Evolutionary conservation across 805 yeast species (phyloP), one percentile per base, ranked within the genome.

Genomic region (Schizosaccharomyces osmophilus): DNA sequence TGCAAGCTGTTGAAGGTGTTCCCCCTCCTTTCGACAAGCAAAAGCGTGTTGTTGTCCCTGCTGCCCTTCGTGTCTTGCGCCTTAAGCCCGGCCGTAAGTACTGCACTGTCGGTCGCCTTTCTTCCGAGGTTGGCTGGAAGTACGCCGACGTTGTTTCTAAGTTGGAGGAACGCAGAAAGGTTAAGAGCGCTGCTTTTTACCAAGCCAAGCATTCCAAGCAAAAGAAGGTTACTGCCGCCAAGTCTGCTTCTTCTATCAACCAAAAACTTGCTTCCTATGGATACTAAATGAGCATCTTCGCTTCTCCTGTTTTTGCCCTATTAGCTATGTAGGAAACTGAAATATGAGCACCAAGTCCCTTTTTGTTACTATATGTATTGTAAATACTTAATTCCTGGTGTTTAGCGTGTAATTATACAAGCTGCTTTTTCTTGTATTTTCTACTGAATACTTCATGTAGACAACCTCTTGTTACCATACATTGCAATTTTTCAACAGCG

Each of bases 11-110:
- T 74, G 98, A 93, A 81, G 99, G 99, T 85, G 83, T 93, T 68
- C 99, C 99, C 78, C 88, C 97, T 66, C 97, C 98, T 80, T 93
- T 85, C 79, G 98, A 93, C 93, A 87, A 84, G 82, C 87, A 88
- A 87, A 90, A 90, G 95, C 87, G 96, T 78, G 96, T 89, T 75
- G 98, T 93, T 71, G 98, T 93, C 74, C 98, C 98, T 77, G 95
- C 87, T 82, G 98, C 98, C 74, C 82, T 93, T 75, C 87, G 98
- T 81, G 96, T 93, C 71, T 82, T 93, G 77, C 88, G 98, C 84
- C 85, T 93, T 78, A 89, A 88, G 81, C 97, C 88, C 77, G 98
- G 98, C 78, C 88, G 98, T 85, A 93, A 93, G 81, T 93, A 84
- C 95, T 87, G 96, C 79, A 87, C 97, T 68, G 87, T 93, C 72